Conservation (phyloP, 768 basidiomycete species). For the Dentipellis fragilis region DNA sequence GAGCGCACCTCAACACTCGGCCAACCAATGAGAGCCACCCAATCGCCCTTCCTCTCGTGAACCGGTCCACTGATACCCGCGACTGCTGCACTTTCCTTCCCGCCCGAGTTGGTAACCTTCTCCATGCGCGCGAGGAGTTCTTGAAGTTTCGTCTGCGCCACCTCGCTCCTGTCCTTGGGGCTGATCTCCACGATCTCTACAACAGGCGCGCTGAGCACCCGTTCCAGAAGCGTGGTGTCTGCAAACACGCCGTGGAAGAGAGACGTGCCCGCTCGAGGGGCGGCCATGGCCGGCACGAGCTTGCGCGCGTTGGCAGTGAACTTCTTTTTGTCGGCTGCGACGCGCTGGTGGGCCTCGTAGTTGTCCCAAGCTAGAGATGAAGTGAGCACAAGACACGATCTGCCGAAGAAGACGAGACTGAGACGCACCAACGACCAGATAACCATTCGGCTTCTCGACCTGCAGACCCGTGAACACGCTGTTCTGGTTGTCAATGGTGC, state of each 20-base stretch:
- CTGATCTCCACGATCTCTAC: neutral
- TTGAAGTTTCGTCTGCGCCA: neutral
- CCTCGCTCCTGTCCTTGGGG: neutral
- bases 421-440: neutral
- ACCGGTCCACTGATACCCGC: neutral
- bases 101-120: neutral
- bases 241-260: neutral
- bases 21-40: neutral
- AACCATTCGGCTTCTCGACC: neutral
- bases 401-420: neutral
- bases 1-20: neutral
- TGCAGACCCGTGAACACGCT: neutral
- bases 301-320: neutral
- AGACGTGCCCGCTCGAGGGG: neutral
- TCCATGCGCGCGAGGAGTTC: neutral
- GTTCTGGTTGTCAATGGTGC: neutral
- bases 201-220: neutral
- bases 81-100: neutral
- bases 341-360: neutral
- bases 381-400: neutral
- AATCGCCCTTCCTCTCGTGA: neutral
- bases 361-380: neutral
- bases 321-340: neutral
- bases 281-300: neutral
- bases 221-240: neutral